Percentiles rank a stretch among this genome's conserved stretches.
Conservation (phyloP, 2,329 filamentous ascomycete species). For the Raffaelea arxii region DNA sequence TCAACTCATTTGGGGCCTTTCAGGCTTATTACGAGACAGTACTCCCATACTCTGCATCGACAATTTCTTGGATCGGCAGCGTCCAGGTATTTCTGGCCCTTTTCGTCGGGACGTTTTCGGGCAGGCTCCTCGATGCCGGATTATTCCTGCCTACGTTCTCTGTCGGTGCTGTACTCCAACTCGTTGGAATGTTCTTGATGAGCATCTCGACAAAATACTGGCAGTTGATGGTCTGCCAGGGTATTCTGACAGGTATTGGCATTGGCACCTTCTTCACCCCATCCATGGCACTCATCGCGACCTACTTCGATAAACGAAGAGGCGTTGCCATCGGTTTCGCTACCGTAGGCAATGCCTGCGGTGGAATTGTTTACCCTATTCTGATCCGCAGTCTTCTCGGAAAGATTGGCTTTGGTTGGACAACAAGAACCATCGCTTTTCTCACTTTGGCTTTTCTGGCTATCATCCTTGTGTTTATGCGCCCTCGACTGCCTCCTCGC, state of each 20-base stretch:
- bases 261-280: conserved; percentile 44
- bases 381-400: conserved; percentile 20
- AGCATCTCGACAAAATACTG: conserved; percentile 24
- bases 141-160: conserved; percentile 21
- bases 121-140: conserved; percentile 37
- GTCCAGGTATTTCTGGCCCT: conserved; percentile 35
- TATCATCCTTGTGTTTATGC: conserved; percentile 3
- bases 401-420: conserved; percentile 14
- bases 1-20: conserved; percentile 3
- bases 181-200: neutral
- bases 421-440: conserved; percentile 7
- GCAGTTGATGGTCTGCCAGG: conserved; percentile 42
- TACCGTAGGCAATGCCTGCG: conserved; percentile 29
- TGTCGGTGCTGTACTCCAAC: conserved; percentile 23
- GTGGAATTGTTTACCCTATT: conserved; percentile 15
- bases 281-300: conserved; percentile 41
- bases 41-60: conserved; percentile 17
- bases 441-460: conserved; percentile 3
- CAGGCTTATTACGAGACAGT: conserved; percentile 12
- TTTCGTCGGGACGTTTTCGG: conserved; percentile 29
- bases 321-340: conserved; percentile 33
- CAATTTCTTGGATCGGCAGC: conserved; percentile 21
- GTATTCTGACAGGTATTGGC: conserved; percentile 46
- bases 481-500: conserved; percentile 4
- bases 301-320: conserved; percentile 27